A percentile compares a stretch with the other conserved stretches of the same genome.
Evolutionary conservation across 2,329 filamentous ascomycete genomes (phyloP).

Genomic region (Aspergillus oerlinghausenensis): DNA sequence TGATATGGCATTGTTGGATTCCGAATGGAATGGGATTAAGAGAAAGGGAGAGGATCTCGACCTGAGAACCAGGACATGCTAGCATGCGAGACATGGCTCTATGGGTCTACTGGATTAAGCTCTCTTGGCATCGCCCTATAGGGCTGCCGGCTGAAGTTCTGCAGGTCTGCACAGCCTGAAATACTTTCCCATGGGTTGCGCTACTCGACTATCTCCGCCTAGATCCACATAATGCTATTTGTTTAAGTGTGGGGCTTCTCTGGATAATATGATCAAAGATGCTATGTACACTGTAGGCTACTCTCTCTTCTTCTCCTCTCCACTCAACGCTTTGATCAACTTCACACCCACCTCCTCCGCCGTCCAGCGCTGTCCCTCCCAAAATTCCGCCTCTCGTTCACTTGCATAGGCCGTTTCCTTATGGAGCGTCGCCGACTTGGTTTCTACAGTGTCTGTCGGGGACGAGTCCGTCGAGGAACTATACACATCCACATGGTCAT

Average conservation of each 20-base stretch:
- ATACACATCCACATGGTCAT: constrained; percentile 31
- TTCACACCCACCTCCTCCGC: constrained; percentile 47
- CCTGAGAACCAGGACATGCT: no score
- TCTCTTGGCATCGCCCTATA: constrained; percentile 20
- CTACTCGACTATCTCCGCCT: constrained; percentile 5
- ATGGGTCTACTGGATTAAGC: neutral
- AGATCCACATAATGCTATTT: neutral
- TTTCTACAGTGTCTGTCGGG: constrained; percentile 11
- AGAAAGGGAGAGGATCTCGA: no score
- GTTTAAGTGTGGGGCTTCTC: neutral
- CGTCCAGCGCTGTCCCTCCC: constrained; percentile 49
- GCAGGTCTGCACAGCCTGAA: constrained; percentile 3
- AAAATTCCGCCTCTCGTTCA: constrained; percentile 48
- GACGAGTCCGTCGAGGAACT: constrained; percentile 3
- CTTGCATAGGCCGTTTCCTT: constrained; percentile 25
- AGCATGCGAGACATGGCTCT: neutral
- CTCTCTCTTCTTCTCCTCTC: constrained; percentile 14
- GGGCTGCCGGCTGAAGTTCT: constrained; percentile 9
- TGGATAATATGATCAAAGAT: neutral
- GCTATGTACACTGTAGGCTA: constrained; percentile 7
- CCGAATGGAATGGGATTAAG: no score
- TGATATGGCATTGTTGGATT: no score
- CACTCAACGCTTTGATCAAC: constrained; percentile 46
- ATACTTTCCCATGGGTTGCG: neutral
- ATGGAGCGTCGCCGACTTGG: constrained; percentile 25